Base-by-base conservation (phyloP, 768 basidiomycete genomes). In the Hygrophoropsis aurantiaca region DNA sequence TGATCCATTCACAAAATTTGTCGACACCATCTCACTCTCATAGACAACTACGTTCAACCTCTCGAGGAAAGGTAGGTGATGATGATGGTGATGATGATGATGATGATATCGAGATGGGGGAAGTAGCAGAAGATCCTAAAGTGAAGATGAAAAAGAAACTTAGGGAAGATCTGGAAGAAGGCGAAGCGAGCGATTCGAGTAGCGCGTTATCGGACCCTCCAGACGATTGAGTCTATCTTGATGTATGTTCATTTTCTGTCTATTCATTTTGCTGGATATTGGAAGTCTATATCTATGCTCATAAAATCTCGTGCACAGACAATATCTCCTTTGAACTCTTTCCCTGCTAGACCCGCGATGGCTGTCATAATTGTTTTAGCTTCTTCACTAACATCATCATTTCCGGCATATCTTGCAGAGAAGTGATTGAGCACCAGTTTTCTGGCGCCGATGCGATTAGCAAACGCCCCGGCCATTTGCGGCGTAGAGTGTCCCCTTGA, bases 71-170 rank as follows among this genome's bases (percentile, higher is more conserved):
- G 18, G 50, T 36, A 5, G 44, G 19, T 18, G 48, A 62, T 21
- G 46, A 52, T 3, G 67, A 65, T 47, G 49, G 49, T 40, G 55
- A 53, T 55, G 51, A 47, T 11, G 67, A 53, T 64, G 81, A 74
- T 23, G 78, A 87, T 53, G 89, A 92, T 52, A 90, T 92, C 52
- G 90, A 92, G 65, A 92, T 92, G 90, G 90, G 90, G n/a, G 90
- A 92, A 60, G 79, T 92, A 3, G 84, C 87, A 50, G 90, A 92
- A 58, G 79, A 80, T 44, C 79, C 80, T 3, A 80, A 74, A 50
- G 53, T 55, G 27, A 66, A 60, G 41, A 46, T 35, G 48, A 83
- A 80, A 64, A 81, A 73, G 64, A 84, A 79, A 52, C 45, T 60
- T 33, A 70, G 78, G 44, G 88, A 91, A 56, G 90, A 92, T 41